Evolutionary conservation across 192 early-diverging fungal genomes (phyloP), one percentile per base, ranked within the genome.

Genomic region (Allomyces arbusculus): DNA sequence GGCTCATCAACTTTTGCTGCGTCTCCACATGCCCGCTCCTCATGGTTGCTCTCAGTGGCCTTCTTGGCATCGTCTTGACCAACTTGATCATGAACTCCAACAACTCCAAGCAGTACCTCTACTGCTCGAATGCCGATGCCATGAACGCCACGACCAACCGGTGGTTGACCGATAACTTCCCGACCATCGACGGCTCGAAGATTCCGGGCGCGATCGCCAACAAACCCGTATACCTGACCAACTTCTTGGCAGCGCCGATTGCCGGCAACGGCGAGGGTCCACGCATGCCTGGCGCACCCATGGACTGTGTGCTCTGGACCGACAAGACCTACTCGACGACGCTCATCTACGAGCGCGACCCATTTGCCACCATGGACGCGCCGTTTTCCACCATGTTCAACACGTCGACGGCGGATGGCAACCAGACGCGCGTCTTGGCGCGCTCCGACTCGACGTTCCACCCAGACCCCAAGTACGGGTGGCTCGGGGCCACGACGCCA

Each of bases 1-100:
- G 74, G 67, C 83, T 87, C 72, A 81, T 76, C 44, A 88, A 89
- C 72, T 71, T 89, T 7, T 88, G 83, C 72, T 89, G 87, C 61
- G 74, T 77, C 63, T 79, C 74, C 28, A 62, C 80, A 55, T 88
- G 86, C 68, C 86, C 86, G 0, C 73, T 87, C 22, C 63, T 87
- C 20, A 87, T 88, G 84, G 84, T 87, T 28, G 70, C 78, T 7
- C 81, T 87, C 66, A 72, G 80, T 16, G 75, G 73, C 62, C 64
- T 77, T 4, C 66, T 85, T 64, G 83, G 82, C 23, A 74, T 73
- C 19, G 69, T 82, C 24, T 75, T 87, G 45, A 75, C 76, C 44
- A 14, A 40, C n/a, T 8, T 40, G 33, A 40, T 40, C 33, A 40
- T 8, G 33, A 40, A 8, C 33, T 62, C 23, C 33, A 20, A 62